Evolutionary conservation across 2,329 filamentous ascomycete species (phyloP), one percentile per base, ranked within the genome.

Genomic region (Pseudofabraea citricarpa): DNA sequence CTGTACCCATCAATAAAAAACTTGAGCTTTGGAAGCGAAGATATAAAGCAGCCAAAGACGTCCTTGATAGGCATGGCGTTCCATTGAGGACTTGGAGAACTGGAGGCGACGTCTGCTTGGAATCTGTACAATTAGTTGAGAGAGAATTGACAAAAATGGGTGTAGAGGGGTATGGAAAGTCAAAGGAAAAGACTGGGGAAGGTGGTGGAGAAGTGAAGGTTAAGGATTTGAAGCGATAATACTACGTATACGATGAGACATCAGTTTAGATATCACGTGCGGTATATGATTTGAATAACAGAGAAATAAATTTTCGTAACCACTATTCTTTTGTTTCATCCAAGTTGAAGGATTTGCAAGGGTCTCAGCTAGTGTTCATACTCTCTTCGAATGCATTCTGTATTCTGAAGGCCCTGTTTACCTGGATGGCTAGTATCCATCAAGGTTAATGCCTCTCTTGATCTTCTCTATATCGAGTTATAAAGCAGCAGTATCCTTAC

Each of bases 11-110:
- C 37, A 87, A 79, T 61, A 88, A 85, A 66, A 84, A 87, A 51
- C 70, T 89, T 43, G 82, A 84, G 47, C 58, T 89, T 37, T 93
- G 87, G 87, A 71, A 74, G 48, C 74, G 81, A 44, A 69, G 87
- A 31, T 77, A 87, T 67, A 74, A 74, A 32, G 69, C 77, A 35
- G 86, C 87, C 3, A 79, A 85, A 50, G 68, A 79, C 22, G 64
- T 69, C 29, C 70, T 91, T 8, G 76, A 78, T n/a, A 67, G 70
- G 5, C 69, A 81, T 29, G 83, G 83, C 4, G 83, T 93, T 1
- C 67, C 74, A 51, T 60, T 93, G 26, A 79, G 85, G 50, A 87
- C 77, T 16, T 93, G 87, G 87, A 73, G 84, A 32, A 75, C 74
- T 9, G 87, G 87, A 0, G 70, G 73, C 21, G 87, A 93, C 66